Evolutionary conservation across 495 filamentous ascomycete species (phyloP), one percentile per base, ranked within the genome.

Genomic region (Cladorrhinum samala): DNA sequence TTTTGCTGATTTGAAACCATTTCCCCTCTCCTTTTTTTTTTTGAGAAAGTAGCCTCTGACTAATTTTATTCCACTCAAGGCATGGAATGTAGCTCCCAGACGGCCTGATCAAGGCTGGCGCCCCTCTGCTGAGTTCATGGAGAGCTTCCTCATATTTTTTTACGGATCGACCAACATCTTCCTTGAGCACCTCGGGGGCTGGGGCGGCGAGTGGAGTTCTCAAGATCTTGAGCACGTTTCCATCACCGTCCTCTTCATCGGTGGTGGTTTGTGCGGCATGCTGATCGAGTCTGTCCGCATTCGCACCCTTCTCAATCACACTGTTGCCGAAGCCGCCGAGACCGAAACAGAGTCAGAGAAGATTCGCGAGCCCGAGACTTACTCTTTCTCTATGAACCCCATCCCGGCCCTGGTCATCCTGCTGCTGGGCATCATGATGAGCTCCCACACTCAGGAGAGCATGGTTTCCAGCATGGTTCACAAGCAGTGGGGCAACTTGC

Each of bases 191-290:
- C 77, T 98, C 37, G 80, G 81, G 36, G 79, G 73, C 45, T 82
- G 79, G 75, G 89, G 87, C 23, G 66, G 73, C 7, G 75, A 70
- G 37, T 98, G 89, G 84, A 82, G 76, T 52, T 64, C 89, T 14
- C 78, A 83, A 30, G 93, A 97, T 67, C 71, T 98, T 4, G 91
- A 98, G 72, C 93, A 98, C 65, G 74, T 94, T 44, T 93, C 89
- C 5, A 96, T 98, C 60, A 88, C 91, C 1, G 74, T 96, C 38
- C 82, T 98, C 73, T 97, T 98, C 73, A 87, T 96, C 53, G 93
- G 93, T 47, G 91, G 91, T 57, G 93, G 93, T n/a, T 65, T 94
- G 65, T 85, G 86, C 50, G 90, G 93, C n/a, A 94, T 96, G 85
- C 84, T 96, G 38, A 79, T 97, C 62, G 92, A 96, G 64, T 95